Base-by-base conservation (phyloP, 371 early-diverging fungal species). In the Mortierella sp. region DNA sequence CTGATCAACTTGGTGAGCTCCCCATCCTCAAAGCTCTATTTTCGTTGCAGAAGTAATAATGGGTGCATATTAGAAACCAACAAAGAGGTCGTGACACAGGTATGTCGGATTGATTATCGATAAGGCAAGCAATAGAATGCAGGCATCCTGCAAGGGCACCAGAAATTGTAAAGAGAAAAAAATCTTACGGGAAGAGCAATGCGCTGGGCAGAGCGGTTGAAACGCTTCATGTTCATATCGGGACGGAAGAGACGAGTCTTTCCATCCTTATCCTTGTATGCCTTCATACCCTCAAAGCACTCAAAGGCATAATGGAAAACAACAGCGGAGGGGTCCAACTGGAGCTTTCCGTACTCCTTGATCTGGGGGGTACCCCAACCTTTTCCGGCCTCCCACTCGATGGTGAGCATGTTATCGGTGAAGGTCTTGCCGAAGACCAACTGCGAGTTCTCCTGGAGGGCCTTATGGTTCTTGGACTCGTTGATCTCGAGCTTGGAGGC, bases 221-320 rank as follows among this genome's bases (percentile, higher is more conserved):
- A 90, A 27, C 98, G 93, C 83, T 91, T 90, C 97, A 98, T 96
- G 92, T 97, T 98, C 94, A 95, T 96, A 65, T 96, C 94, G 10
- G 97, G 97, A 55, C 98, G 91, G 91, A 96, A 97, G 78, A 98
- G 89, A 75, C 97, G 93, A 63, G 97, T 93, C 58, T 93, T 93
- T 56, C 97, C 97, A 14, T 94, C 81, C 75, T 91, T 92, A 79
- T 97, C 97, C 86, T 96, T 96, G 89, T 93, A 98, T 43, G 97
- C 97, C 90, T 97, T 97, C 92, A 96, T 92, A 35, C 98, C 98
- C 92, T 97, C 98, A 76, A 98, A 97, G 82, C 97, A 96, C 93
- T 95, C 96, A 46, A 97, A 91, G 11, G 94, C 95, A 89, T 99
- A 99, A 89, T 99, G 98, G 86, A 99, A 97, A 10, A 97, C 98